Evolutionary conservation across 768 basidiomycete genomes (phyloP), one percentile per base, ranked within the genome.

Genomic region (Russula earlei): DNA sequence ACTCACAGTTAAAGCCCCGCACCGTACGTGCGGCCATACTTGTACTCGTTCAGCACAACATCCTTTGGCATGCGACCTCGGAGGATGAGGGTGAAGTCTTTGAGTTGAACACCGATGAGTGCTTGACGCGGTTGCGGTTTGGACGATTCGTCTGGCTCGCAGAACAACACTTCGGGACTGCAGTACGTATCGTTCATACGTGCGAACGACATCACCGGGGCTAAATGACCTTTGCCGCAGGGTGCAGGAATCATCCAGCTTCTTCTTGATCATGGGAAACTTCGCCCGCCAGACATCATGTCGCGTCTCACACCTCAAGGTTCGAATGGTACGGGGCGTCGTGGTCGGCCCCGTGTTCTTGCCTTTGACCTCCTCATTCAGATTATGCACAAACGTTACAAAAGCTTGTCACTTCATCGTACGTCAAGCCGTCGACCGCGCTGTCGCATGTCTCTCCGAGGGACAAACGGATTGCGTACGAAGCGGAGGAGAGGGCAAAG

Each of bases 11-110:
- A 25, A 85, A 82, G 63, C 77, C 82, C 10, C 81, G 84, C 24
- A 81, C 77, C 1, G 78, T 85, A 14, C 82, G 86, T 51, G 82
- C 83, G 25, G 77, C 82, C 19, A 71, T 94, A 19, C 73, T 96
- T 43, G 79, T 85, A 43, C 78, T 97, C 51, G 77, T 94, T 17
- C 94, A 97, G 67, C 94, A 97, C 67, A 93, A 96, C 69, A 70
- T 96, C 42, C 74, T 94, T 42, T 93, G 91, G 88, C 89, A 92
- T 66, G 79, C 84, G 9, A 77, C 78, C 37, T 77, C 77, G 5
- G 83, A 83, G 9, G 81, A 83, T n/a, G 84, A 82, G 40, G 81
- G 79, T 5, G 87, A 86, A 60, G 78, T 87, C 55, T 75, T 88
- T 46, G 92, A 96, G 67, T 74, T 95, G 60, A 91, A 92, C 64